Percentiles rank a stretch among this genome's conserved stretches.
phyloP scores from a whole-genome alignment of 352 stramenopile species.

The Saprolegnia parasitica region DNA sequence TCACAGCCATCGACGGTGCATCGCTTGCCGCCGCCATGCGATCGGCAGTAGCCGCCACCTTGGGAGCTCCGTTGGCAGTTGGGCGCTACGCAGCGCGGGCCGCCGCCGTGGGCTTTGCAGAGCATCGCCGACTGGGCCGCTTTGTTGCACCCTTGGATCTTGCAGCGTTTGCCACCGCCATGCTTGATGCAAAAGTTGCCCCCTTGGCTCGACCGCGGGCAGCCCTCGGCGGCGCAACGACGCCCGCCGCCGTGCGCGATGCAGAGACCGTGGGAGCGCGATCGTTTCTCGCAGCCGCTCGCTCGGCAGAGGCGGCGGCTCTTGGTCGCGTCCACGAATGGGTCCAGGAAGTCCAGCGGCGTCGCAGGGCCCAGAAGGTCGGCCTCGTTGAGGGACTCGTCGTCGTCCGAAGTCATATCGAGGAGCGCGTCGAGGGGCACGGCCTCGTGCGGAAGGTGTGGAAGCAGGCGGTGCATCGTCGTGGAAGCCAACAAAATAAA shows the following conservation, averaged over 20 bases:
- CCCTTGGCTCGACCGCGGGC: not conserved
- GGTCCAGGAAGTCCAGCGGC: too few relatives aligned
- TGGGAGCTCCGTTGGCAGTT: slow-evolving; percentile 77
- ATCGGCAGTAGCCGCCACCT: slow-evolving; percentile 72
- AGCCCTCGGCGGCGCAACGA: not conserved
- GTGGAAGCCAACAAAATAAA: too few relatives aligned
- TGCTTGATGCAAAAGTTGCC: slow-evolving; percentile 3
- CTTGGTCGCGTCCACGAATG: too few relatives aligned
- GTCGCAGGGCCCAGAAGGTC: too few relatives aligned
- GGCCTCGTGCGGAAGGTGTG: too few relatives aligned
- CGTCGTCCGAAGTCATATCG: too few relatives aligned
- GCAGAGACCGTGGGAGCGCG: not conserved
- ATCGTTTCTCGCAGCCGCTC: not conserved
- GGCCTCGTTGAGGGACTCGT: too few relatives aligned
- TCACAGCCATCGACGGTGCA: slow-evolving; percentile 34
- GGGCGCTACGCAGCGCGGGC: slow-evolving; percentile 61
- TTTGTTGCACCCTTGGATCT: too few relatives aligned
- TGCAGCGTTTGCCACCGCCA: not conserved
- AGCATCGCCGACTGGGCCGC: slow-evolving; percentile 37
- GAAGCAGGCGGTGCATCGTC: too few relatives aligned
- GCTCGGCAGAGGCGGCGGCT: too few relatives aligned
- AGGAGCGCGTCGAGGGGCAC: too few relatives aligned
- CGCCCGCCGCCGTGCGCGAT: not conserved
- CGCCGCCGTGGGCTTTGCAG: slow-evolving; percentile 80
- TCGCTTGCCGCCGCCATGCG: slow-evolving; percentile 67